Evolutionary conservation across 192 early-diverging fungal species (phyloP), one percentile per base, ranked within the genome.

Genomic region (Rhizoclosmatium globosum): DNA sequence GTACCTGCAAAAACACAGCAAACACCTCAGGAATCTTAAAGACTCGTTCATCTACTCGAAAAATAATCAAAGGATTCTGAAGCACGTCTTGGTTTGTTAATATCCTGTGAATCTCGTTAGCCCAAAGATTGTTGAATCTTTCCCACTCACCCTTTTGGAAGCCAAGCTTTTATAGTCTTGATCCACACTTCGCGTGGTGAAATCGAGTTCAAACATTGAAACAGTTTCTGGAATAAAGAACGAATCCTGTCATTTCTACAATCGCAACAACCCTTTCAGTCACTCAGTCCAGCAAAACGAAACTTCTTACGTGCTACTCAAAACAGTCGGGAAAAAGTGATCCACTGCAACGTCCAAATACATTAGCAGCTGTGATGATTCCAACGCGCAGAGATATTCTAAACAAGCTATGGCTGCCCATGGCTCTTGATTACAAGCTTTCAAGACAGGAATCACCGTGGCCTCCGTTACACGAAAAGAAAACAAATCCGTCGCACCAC

Each of bases 101-200:
- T 31, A 31, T 31, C 31, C 31, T 31, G 31, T 31, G 31, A 31
- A 31, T 31, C 31, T 31, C 31, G 31, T 31, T 31, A 31, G 31
- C 31, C 31, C 31, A 31, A 31, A 0, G 31, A 31, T 0, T 31
- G 31, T 31, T 31, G 31, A 31, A 31, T 31, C 31, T 31, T 31
- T 31, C 31, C 31, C 31, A 31, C 31, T 7, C 21, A 67, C 64
- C 50, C 39, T 71, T 71, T 78, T 31, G 19, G 23, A 15, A 74
- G 39, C 68, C 68, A 79, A 9, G 43, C 57, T 4, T 80, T 80
- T 47, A 74, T 43, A 4, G 72, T 75, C 43, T 50, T 60, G 13
- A 80, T 2, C 71, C 72, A 64, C 45, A 80, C 15, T 47, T 80
- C 79, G 43, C 79, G 47, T 31, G 79, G 79, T 42, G 72, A 74